Conservation (phyloP, 495 filamentous ascomycete species). For the Neurospora sp. region DNA sequence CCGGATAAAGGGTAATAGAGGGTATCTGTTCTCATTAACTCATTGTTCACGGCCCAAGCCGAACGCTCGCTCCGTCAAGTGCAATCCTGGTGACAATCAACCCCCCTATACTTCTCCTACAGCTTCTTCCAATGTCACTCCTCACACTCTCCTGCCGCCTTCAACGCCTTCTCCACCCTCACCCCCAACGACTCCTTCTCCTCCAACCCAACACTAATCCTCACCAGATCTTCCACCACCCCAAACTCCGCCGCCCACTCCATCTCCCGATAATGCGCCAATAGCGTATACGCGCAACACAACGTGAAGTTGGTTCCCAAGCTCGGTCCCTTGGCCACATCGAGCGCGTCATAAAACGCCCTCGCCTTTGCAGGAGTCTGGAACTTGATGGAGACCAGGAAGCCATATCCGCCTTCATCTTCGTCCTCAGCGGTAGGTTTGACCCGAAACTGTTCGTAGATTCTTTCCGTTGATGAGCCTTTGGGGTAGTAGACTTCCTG, state of each 20-base stretch:
- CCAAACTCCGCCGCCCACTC: constrained; percentile 17
- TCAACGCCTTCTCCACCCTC: constrained; percentile 10
- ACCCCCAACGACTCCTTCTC: constrained; percentile 12
- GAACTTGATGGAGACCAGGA: constrained; percentile 16
- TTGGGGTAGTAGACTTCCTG: constrained; percentile 17
- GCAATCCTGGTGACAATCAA: neutral
- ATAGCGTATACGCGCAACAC: constrained; percentile 17
- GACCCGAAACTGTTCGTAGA: constrained; percentile 7
- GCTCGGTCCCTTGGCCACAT: constrained; percentile 21
- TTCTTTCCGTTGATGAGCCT: constrained; percentile 2
- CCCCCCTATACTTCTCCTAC: neutral
- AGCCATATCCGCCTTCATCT: constrained; percentile 8
- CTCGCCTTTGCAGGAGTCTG: neutral
- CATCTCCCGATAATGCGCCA: constrained; percentile 19
- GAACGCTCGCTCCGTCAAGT: neutral
- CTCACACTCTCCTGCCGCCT: neutral
- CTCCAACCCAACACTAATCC: constrained; percentile 23
- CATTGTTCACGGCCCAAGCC: neutral
- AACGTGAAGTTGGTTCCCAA: constrained; percentile 23
- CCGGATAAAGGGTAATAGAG: neutral
- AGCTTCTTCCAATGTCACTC: neutral
- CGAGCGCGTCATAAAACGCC: constrained; percentile 16
- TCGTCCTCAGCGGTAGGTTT: neutral
- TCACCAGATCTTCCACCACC: constrained; percentile 21
- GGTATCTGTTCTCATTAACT: neutral